phyloP scores from a whole-genome alignment of 2,329 filamentous ascomycete genomes.

The Hysterium pulicare region DNA sequence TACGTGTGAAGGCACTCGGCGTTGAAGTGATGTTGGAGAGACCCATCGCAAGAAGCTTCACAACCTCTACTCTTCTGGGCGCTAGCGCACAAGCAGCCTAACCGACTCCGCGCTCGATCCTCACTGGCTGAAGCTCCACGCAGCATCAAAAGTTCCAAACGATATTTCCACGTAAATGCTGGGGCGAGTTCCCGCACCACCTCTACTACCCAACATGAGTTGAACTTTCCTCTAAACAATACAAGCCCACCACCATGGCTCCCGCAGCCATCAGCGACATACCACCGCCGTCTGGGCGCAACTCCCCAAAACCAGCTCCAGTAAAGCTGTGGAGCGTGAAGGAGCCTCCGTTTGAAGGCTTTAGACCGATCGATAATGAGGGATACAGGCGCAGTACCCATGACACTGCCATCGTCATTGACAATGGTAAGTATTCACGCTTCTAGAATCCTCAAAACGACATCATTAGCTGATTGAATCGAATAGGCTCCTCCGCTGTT shows the following conservation, averaged over 20 bases:
- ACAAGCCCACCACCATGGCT: constrained; percentile 25
- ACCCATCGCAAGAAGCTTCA: neutral
- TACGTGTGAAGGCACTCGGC: neutral
- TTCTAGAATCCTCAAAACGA: neutral
- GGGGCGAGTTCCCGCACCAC: too few relatives aligned
- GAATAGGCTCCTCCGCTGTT: constrained; percentile 75
- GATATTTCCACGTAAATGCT: too few relatives aligned
- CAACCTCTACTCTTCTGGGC: neutral
- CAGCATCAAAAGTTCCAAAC: neutral
- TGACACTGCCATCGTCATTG: constrained; percentile 83
- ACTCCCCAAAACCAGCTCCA: constrained; percentile 54
- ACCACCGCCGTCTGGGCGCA: constrained; percentile 42
- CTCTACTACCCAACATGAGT: constrained; percentile 27
- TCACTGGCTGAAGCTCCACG: neutral
- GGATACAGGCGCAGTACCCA: constrained; percentile 65
- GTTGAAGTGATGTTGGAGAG: neutral
- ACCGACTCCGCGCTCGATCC: neutral
- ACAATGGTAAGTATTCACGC: constrained; percentile 68
- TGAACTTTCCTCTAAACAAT: constrained; percentile 8
- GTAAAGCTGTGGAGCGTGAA: constrained; percentile 50
- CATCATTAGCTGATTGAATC: constrained; percentile 3
- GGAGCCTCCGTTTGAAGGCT: constrained; percentile 61
- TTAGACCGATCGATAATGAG: constrained; percentile 57
- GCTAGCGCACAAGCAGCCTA: neutral
- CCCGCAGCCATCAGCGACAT: constrained; percentile 36